Percentiles rank a stretch among this genome's conserved stretches.
Conservation (phyloP, 1,284 basidiomycete species). For the Mycena citricolor region DNA sequence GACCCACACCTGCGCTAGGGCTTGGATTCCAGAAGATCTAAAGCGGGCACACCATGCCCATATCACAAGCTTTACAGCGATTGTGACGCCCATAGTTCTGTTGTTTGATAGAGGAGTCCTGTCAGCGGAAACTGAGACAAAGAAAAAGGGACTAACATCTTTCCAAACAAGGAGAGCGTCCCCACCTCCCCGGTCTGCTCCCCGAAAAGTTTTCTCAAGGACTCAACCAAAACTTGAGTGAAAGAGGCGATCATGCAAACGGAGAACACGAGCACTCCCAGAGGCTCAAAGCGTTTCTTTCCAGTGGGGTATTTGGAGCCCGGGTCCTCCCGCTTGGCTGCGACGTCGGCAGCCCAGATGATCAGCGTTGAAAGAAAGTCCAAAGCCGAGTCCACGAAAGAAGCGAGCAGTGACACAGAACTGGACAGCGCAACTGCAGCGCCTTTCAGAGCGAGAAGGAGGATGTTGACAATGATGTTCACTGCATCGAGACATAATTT, state of each 20-base stretch:
- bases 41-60: conserved; percentile 22
- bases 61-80: conserved; percentile 16
- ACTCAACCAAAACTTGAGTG: conserved; percentile 19
- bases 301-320: conserved; percentile 19
- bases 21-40: conserved; percentile 17
- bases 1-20: conserved; percentile 16
- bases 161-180: conserved; percentile 19
- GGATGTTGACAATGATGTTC: conserved; percentile 20
- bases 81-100: conserved; percentile 21
- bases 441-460: conserved; percentile 18
- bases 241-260: conserved; percentile 24
- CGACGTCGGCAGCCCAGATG: conserved; percentile 21
- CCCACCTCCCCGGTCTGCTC: conserved; percentile 15
- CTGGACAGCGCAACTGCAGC: conserved; percentile 17
- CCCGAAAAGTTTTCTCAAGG: conserved; percentile 19
- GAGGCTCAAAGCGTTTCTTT: conserved; percentile 24
- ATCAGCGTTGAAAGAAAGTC: conserved; percentile 22
- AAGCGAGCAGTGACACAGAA: conserved; percentile 21
- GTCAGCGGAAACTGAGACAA: too few relatives aligned
- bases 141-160: conserved; percentile 10
- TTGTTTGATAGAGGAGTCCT: too few relatives aligned
- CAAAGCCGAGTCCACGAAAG: conserved; percentile 21
- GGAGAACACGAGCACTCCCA: conserved; percentile 22
- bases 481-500: too few relatives aligned
- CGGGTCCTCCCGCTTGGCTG: conserved; percentile 16